Conservation (phyloP, 192 early-diverging fungal species). For the Gryganskiella cystojenkinii region DNA sequence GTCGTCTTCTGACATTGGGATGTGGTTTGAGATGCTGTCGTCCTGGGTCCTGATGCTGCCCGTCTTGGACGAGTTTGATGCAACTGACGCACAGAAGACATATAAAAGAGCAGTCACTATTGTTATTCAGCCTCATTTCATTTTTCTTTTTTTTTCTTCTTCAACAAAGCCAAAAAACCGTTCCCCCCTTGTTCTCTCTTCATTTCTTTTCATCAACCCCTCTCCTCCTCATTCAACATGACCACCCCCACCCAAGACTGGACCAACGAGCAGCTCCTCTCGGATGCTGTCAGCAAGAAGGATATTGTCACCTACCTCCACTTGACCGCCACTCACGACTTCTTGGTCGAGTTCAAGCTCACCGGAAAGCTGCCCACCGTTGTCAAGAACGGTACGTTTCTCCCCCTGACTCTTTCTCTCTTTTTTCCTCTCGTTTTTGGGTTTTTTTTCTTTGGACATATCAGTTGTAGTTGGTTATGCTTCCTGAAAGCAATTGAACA, state of each 20-base stretch:
- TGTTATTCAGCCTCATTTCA: not conserved
- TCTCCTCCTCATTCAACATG: constrained; percentile 18
- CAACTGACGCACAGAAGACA: no score
- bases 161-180: not conserved
- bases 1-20: constrained; percentile 2
- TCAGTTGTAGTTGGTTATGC: no score
- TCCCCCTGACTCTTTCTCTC: not conserved
- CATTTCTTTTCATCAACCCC: not conserved
- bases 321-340: constrained; percentile 66
- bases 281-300: constrained; percentile 78
- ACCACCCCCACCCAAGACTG: constrained; percentile 59
- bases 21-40: not conserved
- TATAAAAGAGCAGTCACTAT: constrained; percentile 33
- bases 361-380: constrained; percentile 77
- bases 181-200: not conserved
- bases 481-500: no score
- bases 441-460: not conserved
- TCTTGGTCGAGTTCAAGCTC: constrained; percentile 73
- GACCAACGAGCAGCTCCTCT: constrained; percentile 70
- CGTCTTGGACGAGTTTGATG: no score
- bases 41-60: not conserved
- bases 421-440: not conserved
- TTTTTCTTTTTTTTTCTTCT: constrained; percentile 25
- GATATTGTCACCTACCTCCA: constrained; percentile 76
- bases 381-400: constrained; percentile 65